Evolutionary conservation across 2,329 filamentous ascomycete species (phyloP).

Genomic region (Ampelomyces quisqualis): DNA sequence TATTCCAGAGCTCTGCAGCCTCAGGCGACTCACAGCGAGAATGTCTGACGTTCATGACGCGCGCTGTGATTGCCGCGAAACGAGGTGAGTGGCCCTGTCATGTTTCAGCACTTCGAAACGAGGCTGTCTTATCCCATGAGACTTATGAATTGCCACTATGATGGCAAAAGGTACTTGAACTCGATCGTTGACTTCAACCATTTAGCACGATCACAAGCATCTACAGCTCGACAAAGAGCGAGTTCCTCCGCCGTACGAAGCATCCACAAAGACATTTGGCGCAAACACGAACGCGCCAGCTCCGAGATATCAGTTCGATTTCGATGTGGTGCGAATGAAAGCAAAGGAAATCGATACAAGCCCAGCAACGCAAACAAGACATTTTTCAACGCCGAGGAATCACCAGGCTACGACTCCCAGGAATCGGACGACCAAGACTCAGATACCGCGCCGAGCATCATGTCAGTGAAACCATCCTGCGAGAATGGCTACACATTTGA

Average conservation of each 20-base stretch:
- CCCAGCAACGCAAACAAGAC: conserved; percentile 53
- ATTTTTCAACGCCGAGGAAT: conserved; percentile 69
- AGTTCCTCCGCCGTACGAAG: conserved; percentile 49
- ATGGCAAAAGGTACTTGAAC: neutral
- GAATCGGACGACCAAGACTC: conserved; percentile 68
- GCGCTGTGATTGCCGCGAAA: conserved; percentile 66
- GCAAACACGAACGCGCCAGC: conserved; percentile 50
- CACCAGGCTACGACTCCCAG: conserved; percentile 64
- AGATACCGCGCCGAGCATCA: conserved; percentile 54
- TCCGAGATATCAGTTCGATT: conserved; percentile 48
- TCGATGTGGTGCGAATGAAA: conserved; percentile 30
- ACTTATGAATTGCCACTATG: neutral
- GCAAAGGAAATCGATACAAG: conserved; percentile 40
- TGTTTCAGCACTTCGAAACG: conserved; percentile 7
- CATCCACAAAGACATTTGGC: conserved; percentile 43
- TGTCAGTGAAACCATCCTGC: conserved; percentile 50
- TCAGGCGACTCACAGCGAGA: conserved; percentile 71
- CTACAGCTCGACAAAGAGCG: conserved; percentile 46
- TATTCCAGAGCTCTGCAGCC: conserved; percentile 71
- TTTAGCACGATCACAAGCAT: conserved; percentile 37
- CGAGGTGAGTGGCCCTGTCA: conserved; percentile 59
- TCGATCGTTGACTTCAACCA: conserved; percentile 16
- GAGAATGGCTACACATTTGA: conserved; percentile 60
- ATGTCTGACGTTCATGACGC: conserved; percentile 74
- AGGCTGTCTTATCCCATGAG: conserved; percentile 4